phyloP scores from a whole-genome alignment of 2,329 filamentous ascomycete genomes.

The Cladobotryum mycophilum region DNA sequence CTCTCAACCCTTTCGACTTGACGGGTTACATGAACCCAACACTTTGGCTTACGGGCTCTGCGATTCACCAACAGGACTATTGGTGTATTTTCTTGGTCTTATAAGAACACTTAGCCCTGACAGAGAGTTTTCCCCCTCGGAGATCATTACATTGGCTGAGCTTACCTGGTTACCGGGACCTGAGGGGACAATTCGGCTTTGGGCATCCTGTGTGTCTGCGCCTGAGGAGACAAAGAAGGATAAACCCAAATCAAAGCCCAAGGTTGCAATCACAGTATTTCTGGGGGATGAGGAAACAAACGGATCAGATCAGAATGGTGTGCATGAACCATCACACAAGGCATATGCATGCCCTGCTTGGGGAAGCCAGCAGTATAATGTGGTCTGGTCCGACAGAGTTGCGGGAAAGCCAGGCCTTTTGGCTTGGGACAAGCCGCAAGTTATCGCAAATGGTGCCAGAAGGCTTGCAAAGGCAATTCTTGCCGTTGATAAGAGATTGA shows the following conservation, averaged over 20 bases:
- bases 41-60: slow-evolving; percentile 55
- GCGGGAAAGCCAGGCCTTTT: slow-evolving; percentile 38
- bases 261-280: slow-evolving; percentile 43
- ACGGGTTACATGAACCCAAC: slow-evolving; percentile 40
- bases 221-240: slow-evolving; percentile 21
- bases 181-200: slow-evolving; percentile 53
- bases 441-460: slow-evolving; percentile 37
- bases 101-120: slow-evolving; percentile 36
- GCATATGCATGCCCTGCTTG: slow-evolving; percentile 43
- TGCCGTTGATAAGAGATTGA: slow-evolving; percentile 32
- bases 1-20: slow-evolving; percentile 22
- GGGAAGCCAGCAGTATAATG: slow-evolving; percentile 38
- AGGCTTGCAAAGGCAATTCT: slow-evolving; percentile 36
- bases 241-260: slow-evolving; percentile 27
- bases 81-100: slow-evolving; percentile 47
- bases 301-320: slow-evolving; percentile 7
- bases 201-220: slow-evolving; percentile 37
- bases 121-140: slow-evolving; percentile 39
- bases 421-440: slow-evolving; percentile 42
- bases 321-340: not conserved
- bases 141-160: slow-evolving; percentile 55
- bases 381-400: slow-evolving; percentile 36
- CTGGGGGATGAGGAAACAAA: slow-evolving; percentile 25
- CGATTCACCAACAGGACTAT: slow-evolving; percentile 53
- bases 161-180: slow-evolving; percentile 62